Conservation (phyloP, 2,329 filamentous ascomycete genomes). For the Fusarium sp. region DNA sequence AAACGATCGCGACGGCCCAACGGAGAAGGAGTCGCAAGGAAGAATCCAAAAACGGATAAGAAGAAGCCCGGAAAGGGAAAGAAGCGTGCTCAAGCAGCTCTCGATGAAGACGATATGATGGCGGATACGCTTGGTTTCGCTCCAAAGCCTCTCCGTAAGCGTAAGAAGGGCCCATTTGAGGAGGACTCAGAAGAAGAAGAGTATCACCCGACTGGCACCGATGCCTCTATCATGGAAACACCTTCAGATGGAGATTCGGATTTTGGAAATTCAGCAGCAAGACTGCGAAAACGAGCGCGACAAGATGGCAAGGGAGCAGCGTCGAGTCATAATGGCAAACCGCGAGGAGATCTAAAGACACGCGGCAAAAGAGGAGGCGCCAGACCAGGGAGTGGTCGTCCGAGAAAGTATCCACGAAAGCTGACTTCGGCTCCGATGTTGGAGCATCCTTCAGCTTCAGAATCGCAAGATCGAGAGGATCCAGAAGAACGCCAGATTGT, state of each 20-base stretch:
- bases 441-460: constrained; percentile 1
- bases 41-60: constrained; percentile 41
- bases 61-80: constrained; percentile 35
- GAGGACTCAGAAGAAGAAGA: constrained; percentile 46
- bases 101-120: constrained; percentile 30
- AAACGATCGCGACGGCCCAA: constrained; percentile 40
- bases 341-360: constrained; percentile 41
- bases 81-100: constrained; percentile 1
- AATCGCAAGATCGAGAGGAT: constrained; percentile 12
- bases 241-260: constrained; percentile 41
- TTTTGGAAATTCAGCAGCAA: constrained; percentile 28
- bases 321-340: constrained; percentile 20
- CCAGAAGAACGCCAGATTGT: constrained; percentile 21
- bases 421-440: neutral
- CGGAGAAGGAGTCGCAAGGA: constrained; percentile 35
- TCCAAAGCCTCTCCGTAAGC: constrained; percentile 38
- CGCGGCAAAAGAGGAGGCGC: constrained; percentile 51
- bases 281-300: constrained; percentile 41
- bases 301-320: constrained; percentile 17
- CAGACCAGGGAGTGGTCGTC: constrained; percentile 51
- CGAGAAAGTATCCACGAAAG: constrained; percentile 51
- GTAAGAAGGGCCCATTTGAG: constrained; percentile 41
- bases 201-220: constrained; percentile 41
- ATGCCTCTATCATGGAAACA: constrained; percentile 31
- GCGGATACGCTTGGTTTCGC: constrained; percentile 14